These are phyloP conservation scores for Phytophthora fragariaefolia DNA, from an alignment of 352 stramenopile species.

Conservation along the genomic window DNA sequence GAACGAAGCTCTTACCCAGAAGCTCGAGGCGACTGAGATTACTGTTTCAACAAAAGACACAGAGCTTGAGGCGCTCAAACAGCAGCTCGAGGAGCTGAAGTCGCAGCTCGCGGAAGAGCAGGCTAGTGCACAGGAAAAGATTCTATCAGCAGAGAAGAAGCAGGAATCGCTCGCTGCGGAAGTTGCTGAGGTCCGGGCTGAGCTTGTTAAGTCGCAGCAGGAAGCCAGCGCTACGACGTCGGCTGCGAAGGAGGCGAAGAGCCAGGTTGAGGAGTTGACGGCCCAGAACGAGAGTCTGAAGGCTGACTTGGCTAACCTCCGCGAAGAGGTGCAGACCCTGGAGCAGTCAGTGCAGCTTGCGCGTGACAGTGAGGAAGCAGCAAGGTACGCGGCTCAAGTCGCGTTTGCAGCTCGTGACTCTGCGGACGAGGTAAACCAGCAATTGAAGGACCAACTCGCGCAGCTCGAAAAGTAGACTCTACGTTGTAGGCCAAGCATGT, in stretches of 20 bases:
- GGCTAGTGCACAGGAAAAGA: slow-evolving; percentile 28
- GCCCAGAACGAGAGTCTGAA: slow-evolving; percentile 38
- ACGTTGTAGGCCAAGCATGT: slow-evolving; percentile 19
- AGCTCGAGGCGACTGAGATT: slow-evolving; percentile 39
- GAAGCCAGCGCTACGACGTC: slow-evolving; percentile 20
- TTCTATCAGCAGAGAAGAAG: slow-evolving; percentile 28
- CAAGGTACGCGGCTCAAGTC: slow-evolving; percentile 71
- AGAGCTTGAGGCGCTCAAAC: slow-evolving; percentile 44
- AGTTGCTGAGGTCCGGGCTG: slow-evolving; percentile 19
- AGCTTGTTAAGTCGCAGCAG: slow-evolving; percentile 33
- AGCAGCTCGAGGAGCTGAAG: slow-evolving; percentile 45
- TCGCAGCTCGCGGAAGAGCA: slow-evolving; percentile 43
- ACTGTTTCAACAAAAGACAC: slow-evolving; percentile 41
- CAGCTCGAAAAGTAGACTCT: slow-evolving; percentile 39
- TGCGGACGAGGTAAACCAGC: slow-evolving; percentile 54
- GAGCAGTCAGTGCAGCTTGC: slow-evolving; percentile 51
- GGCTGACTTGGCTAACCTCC: slow-evolving; percentile 40
- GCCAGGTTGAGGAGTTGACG: slow-evolving; percentile 38
- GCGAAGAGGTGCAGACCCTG: slow-evolving; percentile 52
- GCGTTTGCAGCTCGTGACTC: slow-evolving; percentile 74
- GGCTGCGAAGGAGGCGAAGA: slow-evolving; percentile 30
- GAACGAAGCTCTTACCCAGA: slow-evolving; percentile 44
- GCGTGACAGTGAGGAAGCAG: slow-evolving; percentile 76
- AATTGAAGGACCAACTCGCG: slow-evolving; percentile 51
- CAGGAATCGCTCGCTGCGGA: slow-evolving; percentile 34